These are phyloP conservation scores for Penstemon barbatus DNA, from an alignment of 257 asterid genomes.

Conservation along the genomic window DNA sequence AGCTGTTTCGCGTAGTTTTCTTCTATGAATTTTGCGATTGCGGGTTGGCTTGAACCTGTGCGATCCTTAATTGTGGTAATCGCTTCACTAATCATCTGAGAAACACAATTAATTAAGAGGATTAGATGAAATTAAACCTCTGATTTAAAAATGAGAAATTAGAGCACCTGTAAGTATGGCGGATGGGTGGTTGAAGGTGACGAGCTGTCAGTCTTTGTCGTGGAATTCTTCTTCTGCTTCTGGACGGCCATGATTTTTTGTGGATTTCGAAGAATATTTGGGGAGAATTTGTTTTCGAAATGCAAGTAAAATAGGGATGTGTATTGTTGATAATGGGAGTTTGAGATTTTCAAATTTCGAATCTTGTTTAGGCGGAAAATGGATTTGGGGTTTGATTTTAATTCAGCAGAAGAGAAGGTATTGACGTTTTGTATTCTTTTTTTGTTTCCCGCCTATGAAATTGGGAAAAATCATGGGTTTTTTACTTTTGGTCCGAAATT, in stretches of 20 bases:
- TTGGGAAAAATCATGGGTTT: neutral
- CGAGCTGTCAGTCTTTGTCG: neutral
- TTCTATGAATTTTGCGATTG: constrained; percentile 49
- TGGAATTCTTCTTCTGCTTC: neutral
- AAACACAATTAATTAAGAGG: neutral
- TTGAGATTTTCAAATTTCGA: constrained; percentile 30
- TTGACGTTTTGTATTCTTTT: too few species aligned
- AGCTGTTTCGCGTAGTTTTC: constrained; percentile 39
- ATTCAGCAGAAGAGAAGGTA: too few species aligned
- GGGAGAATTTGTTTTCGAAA: neutral
- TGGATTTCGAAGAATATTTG: neutral
- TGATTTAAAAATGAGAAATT: too few species aligned
- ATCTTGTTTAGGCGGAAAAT: constrained; percentile 22
- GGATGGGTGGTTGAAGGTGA: neutral
- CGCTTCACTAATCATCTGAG: constrained; percentile 59
- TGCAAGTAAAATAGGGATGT: neutral
- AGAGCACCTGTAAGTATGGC: neutral
- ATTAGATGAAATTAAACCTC: too few species aligned
- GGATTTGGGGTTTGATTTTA: neutral
- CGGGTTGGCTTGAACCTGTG: constrained; percentile 57
- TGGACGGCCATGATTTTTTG: neutral
- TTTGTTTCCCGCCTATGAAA: constrained; percentile 20
- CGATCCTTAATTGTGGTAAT: constrained; percentile 54
- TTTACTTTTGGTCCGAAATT: neutral
- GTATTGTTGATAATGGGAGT: neutral